phyloP scores from a whole-genome alignment of 2,329 filamentous ascomycete genomes.

The Aspergillus sp. region DNA sequence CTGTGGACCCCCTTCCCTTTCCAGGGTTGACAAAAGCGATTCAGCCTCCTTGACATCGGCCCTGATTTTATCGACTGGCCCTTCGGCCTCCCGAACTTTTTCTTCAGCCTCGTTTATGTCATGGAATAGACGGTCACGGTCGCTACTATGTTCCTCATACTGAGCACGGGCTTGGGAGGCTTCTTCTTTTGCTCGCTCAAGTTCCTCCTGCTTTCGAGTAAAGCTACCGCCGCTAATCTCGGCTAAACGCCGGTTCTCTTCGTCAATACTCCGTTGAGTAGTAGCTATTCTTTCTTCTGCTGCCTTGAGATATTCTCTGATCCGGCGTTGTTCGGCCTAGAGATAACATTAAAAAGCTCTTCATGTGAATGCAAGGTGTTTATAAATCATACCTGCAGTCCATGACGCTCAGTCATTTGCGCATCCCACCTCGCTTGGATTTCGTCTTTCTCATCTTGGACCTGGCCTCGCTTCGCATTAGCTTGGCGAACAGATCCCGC shows the following conservation, averaged over 20 bases:
- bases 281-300: slow-evolving; percentile 49
- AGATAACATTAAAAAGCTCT: slow-evolving; percentile 20
- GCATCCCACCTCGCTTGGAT: slow-evolving; percentile 56
- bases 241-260: slow-evolving; percentile 60
- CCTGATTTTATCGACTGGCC: slow-evolving; percentile 47
- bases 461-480: slow-evolving; percentile 45
- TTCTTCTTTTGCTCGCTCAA: slow-evolving; percentile 59
- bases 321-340: slow-evolving; percentile 67
- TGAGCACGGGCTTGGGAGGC: slow-evolving; percentile 48
- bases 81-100: slow-evolving; percentile 25
- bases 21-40: slow-evolving; percentile 54
- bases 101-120: slow-evolving; percentile 38
- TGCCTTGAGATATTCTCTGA: slow-evolving; percentile 59
- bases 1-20: slow-evolving; percentile 59
- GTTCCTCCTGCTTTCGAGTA: slow-evolving; percentile 60
- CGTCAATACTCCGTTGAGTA: slow-evolving; percentile 48
- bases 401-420: slow-evolving; percentile 55
- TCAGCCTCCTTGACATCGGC: slow-evolving; percentile 59
- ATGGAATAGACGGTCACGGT: slow-evolving; percentile 36
- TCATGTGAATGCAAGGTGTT: not conserved
- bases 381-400: slow-evolving; percentile 48
- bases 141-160: slow-evolving; percentile 46
- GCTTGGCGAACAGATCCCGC: slow-evolving; percentile 47
- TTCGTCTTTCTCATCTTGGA: slow-evolving; percentile 51
- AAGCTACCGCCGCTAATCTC: slow-evolving; percentile 71